These are phyloP conservation scores for Cenchrus purpureus DNA, from an alignment of 176 grass and related monocot species.

Conservation along the genomic window DNA sequence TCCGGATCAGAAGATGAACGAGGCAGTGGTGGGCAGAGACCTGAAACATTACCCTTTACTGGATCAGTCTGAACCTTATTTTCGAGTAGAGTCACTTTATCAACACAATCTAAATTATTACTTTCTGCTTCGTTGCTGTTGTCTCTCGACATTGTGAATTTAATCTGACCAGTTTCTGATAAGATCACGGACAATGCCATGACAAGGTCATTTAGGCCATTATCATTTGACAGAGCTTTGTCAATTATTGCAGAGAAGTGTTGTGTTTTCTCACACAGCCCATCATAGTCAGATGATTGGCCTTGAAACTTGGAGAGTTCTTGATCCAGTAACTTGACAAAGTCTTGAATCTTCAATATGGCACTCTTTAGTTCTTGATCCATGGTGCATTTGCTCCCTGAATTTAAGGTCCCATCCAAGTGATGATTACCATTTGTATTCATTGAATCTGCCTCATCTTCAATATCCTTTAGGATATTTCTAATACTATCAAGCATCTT, in stretches of 20 bases:
- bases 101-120: slow-evolving; percentile 89
- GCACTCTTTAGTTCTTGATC: slow-evolving; percentile 73
- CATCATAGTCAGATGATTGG: slow-evolving; percentile 52
- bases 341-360: slow-evolving; percentile 83
- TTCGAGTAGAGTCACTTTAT: slow-evolving; percentile 98
- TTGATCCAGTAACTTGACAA: slow-evolving; percentile 77
- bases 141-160: slow-evolving; percentile 53
- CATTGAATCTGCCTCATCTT: slow-evolving; percentile 65
- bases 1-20: slow-evolving; percentile 63
- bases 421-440: slow-evolving; percentile 39
- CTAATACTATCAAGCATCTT: slow-evolving; percentile 73
- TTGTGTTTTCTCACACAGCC: slow-evolving; percentile 71
- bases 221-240: slow-evolving; percentile 65
- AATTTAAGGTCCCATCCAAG: slow-evolving; percentile 38
- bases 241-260: slow-evolving; percentile 66
- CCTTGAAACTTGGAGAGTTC: slow-evolving; percentile 66
- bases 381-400: slow-evolving; percentile 41
- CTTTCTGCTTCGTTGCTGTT: slow-evolving; percentile 73
- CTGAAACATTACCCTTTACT: slow-evolving; percentile 48
- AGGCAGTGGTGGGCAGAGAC: slow-evolving; percentile 44
- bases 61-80: slow-evolving; percentile 78
- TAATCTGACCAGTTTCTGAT: slow-evolving; percentile 72
- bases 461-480: slow-evolving; percentile 81
- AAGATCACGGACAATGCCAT: slow-evolving; percentile 65
- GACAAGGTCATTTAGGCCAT: slow-evolving; percentile 61